phyloP scores from a whole-genome alignment of 2,329 filamentous ascomycete species.

The Plenodomus tracheiphilus region DNA sequence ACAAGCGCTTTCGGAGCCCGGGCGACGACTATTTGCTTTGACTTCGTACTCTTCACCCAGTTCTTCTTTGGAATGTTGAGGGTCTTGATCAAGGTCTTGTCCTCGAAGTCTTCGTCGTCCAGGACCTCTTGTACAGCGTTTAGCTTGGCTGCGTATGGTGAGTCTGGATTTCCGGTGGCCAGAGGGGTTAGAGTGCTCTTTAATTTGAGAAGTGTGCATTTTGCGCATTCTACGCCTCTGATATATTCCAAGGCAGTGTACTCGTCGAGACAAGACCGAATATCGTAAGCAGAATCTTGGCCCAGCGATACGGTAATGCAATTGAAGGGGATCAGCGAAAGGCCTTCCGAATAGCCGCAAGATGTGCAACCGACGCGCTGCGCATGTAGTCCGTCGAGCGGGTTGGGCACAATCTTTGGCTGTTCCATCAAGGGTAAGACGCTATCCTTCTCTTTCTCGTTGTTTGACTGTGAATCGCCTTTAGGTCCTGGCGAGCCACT shows the following conservation, averaged over 20 bases:
- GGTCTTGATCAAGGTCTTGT: slow-evolving; percentile 55
- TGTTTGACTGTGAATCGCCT: slow-evolving; percentile 5
- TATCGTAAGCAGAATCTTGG: slow-evolving; percentile 62
- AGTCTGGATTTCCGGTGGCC: slow-evolving; percentile 38
- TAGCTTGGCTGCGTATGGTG: slow-evolving; percentile 59
- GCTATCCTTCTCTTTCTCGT: slow-evolving; percentile 8
- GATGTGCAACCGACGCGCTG: slow-evolving; percentile 85
- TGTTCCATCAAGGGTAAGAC: slow-evolving; percentile 3
- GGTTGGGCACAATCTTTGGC: slow-evolving; percentile 61
- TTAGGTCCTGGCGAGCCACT: slow-evolving; percentile 14
- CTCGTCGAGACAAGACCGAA: slow-evolving; percentile 79
- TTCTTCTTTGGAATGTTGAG: slow-evolving; percentile 60
- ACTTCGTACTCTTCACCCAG: slow-evolving; percentile 79
- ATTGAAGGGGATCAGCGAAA: slow-evolving; percentile 91
- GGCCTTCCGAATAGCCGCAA: slow-evolving; percentile 84
- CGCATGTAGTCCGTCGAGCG: slow-evolving; percentile 83
- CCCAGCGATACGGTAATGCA: slow-evolving; percentile 86
- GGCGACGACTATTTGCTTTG: slow-evolving; percentile 84
- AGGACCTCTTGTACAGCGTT: slow-evolving; percentile 70
- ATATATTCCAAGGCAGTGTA: slow-evolving; percentile 86
- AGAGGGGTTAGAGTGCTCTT: slow-evolving; percentile 45
- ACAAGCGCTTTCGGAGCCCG: slow-evolving; percentile 78
- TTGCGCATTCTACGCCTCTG: slow-evolving; percentile 85
- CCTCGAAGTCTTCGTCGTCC: slow-evolving; percentile 72
- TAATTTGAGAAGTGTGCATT: slow-evolving; percentile 75